Evolutionary conservation across 2,329 filamentous ascomycete genomes (phyloP).

Genomic region (Pyricularia sp.): DNA sequence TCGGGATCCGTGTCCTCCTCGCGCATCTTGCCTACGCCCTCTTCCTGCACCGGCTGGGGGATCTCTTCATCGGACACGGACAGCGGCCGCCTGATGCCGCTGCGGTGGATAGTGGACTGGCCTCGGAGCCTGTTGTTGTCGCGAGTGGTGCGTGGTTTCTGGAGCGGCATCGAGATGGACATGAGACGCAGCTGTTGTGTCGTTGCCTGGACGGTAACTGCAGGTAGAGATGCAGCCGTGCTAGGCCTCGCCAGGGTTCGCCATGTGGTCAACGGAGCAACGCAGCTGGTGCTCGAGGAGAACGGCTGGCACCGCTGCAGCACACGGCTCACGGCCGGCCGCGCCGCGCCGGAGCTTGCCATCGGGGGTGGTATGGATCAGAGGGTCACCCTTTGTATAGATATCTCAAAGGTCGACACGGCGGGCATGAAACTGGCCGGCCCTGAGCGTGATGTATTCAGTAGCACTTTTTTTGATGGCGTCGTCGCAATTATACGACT

Average conservation of each 20-base stretch:
- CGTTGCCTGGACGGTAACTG: background rate
- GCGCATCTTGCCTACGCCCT: conserved; percentile 38
- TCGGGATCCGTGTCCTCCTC: conserved; percentile 53
- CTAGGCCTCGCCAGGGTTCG: background rate
- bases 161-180: conserved; percentile 45
- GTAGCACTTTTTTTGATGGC: background rate
- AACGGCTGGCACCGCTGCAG: conserved; percentile 21
- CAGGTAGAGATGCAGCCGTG: background rate
- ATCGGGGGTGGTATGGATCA: conserved; percentile 6
- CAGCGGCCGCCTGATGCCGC: conserved; percentile 65
- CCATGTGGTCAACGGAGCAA: background rate
- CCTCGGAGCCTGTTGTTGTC: conserved; percentile 77
- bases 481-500: background rate
- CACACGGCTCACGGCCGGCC: conserved; percentile 19
- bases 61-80: conserved; percentile 64
- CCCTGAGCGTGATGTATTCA: background rate
- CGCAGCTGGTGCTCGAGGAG: background rate
- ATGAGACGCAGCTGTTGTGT: conserved; percentile 25
- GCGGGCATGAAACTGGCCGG: background rate
- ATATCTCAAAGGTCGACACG: background rate
- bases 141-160: conserved; percentile 38
- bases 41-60: conserved; percentile 52
- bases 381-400: background rate
- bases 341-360: conserved; percentile 13
- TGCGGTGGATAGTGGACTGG: conserved; percentile 70